phyloP scores from a whole-genome alignment of 2,329 filamentous ascomycete species.

The Teratosphaeria destructans region DNA sequence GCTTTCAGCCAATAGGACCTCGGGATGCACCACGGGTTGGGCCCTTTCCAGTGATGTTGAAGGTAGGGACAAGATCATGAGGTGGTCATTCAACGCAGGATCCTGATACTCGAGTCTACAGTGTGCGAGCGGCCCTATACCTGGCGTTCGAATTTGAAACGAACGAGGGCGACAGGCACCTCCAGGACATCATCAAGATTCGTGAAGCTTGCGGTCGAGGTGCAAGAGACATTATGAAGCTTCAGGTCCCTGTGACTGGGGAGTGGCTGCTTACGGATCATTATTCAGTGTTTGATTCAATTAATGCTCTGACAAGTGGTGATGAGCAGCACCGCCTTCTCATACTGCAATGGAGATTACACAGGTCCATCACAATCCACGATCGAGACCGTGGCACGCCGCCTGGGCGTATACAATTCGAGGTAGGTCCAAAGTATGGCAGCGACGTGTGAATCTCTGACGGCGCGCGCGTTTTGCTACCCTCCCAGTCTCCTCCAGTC shows the following conservation, averaged over 20 bases:
- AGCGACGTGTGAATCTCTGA: not conserved
- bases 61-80: too few species aligned
- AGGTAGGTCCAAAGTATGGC: not conserved
- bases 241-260: not conserved
- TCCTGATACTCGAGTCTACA: too few species aligned
- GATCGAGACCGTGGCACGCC: not conserved
- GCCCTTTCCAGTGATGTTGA: too few species aligned
- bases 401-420: not conserved
- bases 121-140: not conserved
- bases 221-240: not conserved
- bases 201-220: not conserved
- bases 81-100: too few species aligned
- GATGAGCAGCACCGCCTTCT: not conserved
- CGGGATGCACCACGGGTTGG: too few species aligned
- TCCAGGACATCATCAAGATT: not conserved
- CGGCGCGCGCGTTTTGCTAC: not conserved
- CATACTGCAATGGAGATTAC: not conserved
- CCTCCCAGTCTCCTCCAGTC: not conserved
- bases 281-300: not conserved
- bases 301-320: not conserved
- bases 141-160: not conserved
- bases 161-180: constrained; percentile 1
- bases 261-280: not conserved
- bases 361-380: not conserved
- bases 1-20: too few species aligned